A percentile compares a stretch with the other conserved stretches of the same genome.
Evolutionary conservation across 139 green algal species (phyloP).

Genomic region (Coelastrella sp.): DNA sequence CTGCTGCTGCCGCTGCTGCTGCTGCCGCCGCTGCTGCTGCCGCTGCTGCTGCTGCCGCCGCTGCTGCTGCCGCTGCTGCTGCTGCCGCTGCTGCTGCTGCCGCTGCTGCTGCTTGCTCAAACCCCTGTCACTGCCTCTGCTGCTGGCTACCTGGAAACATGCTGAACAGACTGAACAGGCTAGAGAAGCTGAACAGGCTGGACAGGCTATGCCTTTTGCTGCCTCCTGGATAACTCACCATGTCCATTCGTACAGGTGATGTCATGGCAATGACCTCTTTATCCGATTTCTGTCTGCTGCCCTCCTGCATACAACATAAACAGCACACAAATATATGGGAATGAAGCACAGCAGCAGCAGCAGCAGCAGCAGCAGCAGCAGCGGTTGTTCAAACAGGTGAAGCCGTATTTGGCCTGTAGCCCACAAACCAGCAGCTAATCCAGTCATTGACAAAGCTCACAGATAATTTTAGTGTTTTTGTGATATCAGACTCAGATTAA

Average conservation of each 20-base stretch:
- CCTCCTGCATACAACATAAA: slow-evolving; percentile 4
- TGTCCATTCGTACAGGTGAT: slow-evolving; percentile 25
- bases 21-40: too few species aligned
- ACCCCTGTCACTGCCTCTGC: too few species aligned
- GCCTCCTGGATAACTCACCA: not conserved
- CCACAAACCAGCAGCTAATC: too few species aligned
- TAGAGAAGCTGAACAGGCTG: too few species aligned
- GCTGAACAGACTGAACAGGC: too few species aligned
- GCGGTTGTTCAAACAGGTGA: not conserved
- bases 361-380: slow-evolving; percentile 29
- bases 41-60: too few species aligned
- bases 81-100: too few species aligned
- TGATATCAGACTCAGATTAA: too few species aligned
- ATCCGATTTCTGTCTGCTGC: not conserved
- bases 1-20: not conserved
- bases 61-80: not conserved
- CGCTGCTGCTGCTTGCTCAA: too few species aligned
- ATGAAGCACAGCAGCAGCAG: slow-evolving; percentile 19
- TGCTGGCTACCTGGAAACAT: not conserved
- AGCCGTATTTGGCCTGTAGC: too few species aligned
- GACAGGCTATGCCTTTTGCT: too few species aligned
- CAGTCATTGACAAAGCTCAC: not conserved
- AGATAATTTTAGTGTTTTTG: not conserved
- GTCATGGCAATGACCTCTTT: not conserved
- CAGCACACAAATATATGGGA: not conserved